phyloP scores from a whole-genome alignment of 2,329 filamentous ascomycete species.

The Aureobasidium namibiae region DNA sequence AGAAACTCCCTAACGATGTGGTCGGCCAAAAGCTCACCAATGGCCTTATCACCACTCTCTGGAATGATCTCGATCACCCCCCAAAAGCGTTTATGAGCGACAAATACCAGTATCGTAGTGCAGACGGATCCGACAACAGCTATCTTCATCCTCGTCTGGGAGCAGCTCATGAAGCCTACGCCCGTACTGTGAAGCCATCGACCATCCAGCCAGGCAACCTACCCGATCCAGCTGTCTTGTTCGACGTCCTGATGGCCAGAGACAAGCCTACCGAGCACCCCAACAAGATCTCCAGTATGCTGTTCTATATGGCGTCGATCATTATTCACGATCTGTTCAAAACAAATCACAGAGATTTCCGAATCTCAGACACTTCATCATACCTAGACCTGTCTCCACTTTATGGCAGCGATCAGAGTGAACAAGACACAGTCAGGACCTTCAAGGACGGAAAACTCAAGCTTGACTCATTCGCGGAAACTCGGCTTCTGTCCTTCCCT shows the following conservation, averaged over 20 bases:
- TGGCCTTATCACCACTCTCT: constrained; percentile 37
- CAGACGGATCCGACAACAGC: constrained; percentile 48
- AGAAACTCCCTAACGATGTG: constrained; percentile 34
- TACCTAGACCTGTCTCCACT: constrained; percentile 67
- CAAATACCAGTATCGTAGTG: constrained; percentile 40
- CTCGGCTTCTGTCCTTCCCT: constrained; percentile 57
- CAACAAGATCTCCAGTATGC: constrained; percentile 63
- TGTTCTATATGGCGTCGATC: constrained; percentile 68
- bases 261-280: constrained; percentile 57
- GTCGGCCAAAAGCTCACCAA: constrained; percentile 34
- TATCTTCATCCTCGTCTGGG: constrained; percentile 56
- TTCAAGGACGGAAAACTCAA: constrained; percentile 61
- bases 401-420: constrained; percentile 61
- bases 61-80: constrained; percentile 41
- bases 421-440: constrained; percentile 58
- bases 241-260: constrained; percentile 59
- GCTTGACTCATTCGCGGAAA: constrained; percentile 61
- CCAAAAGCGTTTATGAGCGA: constrained; percentile 37
- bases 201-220: constrained; percentile 51
- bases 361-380: constrained; percentile 60
- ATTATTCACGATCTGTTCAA: constrained; percentile 56
- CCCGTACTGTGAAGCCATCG: constrained; percentile 53
- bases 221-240: constrained; percentile 58
- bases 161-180: constrained; percentile 58
- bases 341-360: constrained; percentile 55